Base-by-base conservation (phyloP, 2,329 filamentous ascomycete genomes). In the Trichoderma lentiforme region DNA sequence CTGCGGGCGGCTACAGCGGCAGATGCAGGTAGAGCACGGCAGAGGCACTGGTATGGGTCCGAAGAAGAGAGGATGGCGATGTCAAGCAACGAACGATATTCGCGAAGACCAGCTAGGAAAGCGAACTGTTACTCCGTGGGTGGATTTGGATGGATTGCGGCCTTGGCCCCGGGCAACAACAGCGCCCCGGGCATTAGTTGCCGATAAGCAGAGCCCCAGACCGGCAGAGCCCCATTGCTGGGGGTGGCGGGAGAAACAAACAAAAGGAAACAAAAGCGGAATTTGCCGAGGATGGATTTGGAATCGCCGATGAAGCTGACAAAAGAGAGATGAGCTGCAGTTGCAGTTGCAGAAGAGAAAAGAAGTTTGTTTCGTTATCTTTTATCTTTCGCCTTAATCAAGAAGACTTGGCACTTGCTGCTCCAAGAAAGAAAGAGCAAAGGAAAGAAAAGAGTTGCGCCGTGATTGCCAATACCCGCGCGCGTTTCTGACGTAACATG, bases 401-500 rank as follows among this genome's bases (percentile, higher is more conserved):
- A 32, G 4, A 15, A 9, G 18, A 18, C 18, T 18, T 32, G 24
- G 15, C 18, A 58, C 56, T 14, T 58, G 28, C 24, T 32, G 11
- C 12, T 36, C 9, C n/a, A 26, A 43, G 12, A 21, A 51, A 24
- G 15, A 64, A 64, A n/a, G 18, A 64, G 21, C 24, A 24, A 26
- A 61, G 14, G 61, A 15, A 64, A 64, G 34, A 47, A 43, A 8
- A 43, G 15, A 24, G 21, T 9, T 47, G 36, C 32, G 36, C 32
- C 51, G 32, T 67, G 64, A 58, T 68, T 68, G 65, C 65, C 51
- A 58, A 68, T 68, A 68, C 61, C 39, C 66, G 66, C 66, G 66
- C 66, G 66, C 64, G 53, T 32, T 28, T 51, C 56, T 69, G 66
- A 69, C 66, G 66, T 69, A 61, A 69, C 36, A 2, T 24, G 34